These are phyloP conservation scores for Mycena amicta DNA, from an alignment of 768 basidiomycete species.

Conservation along the genomic window DNA sequence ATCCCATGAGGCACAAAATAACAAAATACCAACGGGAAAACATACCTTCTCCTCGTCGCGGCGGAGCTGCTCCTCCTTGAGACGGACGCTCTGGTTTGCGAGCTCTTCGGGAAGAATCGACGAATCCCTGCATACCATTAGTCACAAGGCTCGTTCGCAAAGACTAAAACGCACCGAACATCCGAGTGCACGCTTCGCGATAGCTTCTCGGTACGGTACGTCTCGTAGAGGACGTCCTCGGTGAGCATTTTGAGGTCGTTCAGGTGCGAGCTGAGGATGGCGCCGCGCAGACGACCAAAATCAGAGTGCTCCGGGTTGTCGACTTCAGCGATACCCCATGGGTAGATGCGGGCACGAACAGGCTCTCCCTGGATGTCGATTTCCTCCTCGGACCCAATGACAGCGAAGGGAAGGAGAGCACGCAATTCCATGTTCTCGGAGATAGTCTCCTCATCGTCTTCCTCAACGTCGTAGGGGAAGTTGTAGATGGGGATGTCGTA, in stretches of 20 bases:
- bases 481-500: conserved; percentile 91
- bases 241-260: conserved; percentile 84
- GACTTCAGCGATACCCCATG: conserved; percentile 91
- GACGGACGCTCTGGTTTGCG: conserved; percentile 79
- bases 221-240: conserved; percentile 84
- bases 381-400: conserved; percentile 88
- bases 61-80: conserved; percentile 90
- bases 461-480: conserved; percentile 92
- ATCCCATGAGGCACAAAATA: background rate
- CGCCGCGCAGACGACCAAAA: conserved; percentile 75
- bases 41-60: conserved; percentile 81
- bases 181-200: conserved; percentile 67
- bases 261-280: conserved; percentile 83
- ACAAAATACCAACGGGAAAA: background rate
- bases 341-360: conserved; percentile 82
- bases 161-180: conserved; percentile 44
- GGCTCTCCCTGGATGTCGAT: conserved; percentile 78
- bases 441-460: conserved; percentile 92
- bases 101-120: conserved; percentile 85
- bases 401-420: conserved; percentile 80
- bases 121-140: conserved; percentile 47
- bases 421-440: conserved; percentile 88
- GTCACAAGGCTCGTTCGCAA: conserved; percentile 1
- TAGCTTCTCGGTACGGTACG: conserved; percentile 88
- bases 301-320: conserved; percentile 93